Base-by-base conservation (phyloP, 1,284 basidiomycete species). In the Irpex rosettiformis region DNA sequence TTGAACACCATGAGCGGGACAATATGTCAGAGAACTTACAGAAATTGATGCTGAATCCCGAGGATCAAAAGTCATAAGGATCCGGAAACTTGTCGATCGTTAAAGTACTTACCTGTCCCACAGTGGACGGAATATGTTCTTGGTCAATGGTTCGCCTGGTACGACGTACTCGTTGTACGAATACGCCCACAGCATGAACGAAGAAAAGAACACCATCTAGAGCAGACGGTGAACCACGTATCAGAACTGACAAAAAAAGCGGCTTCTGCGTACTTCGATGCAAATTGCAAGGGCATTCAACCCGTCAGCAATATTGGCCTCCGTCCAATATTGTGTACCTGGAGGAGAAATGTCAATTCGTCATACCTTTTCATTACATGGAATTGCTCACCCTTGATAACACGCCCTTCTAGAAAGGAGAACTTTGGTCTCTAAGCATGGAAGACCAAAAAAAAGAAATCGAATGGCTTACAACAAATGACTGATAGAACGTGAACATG, bases 401-500 rank as follows among this genome's bases (percentile, higher is more conserved):
- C 85, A 10, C 73, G 66, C 13, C 83, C 80, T 67, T 85, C 82
- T 16, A 91, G 71, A 3, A 76, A 75, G 42, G 65, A 69, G 64
- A 91, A 86, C 89, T 90, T 61, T 22, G 58, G 16, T 43, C 3
- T 30, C 29, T 28, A 25, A 42, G 42, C n/a, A 45, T 10, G 42
- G 21, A n/a, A 10, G 42, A 54, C 5, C 52, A 49, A 3, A 4
- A 43, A 51, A 42, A 52, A 4, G 22, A 29, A 10, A 33, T 4
- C 29, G 5, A 21, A 54, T 49, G 28, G 75, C 86, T 58, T 65
- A 90, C 88, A 40, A 91, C 73, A 62, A 91, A 88, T 0, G 79
- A 75, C 63, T 92, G 89, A 69, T 92, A 93, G 69, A 90, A 92
- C 0, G 90, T 92, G 68, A 89, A 86, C 83, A 94, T 88, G 54